Base-by-base conservation (phyloP, 805 yeast species). In the Saturnispora besseyi region DNA sequence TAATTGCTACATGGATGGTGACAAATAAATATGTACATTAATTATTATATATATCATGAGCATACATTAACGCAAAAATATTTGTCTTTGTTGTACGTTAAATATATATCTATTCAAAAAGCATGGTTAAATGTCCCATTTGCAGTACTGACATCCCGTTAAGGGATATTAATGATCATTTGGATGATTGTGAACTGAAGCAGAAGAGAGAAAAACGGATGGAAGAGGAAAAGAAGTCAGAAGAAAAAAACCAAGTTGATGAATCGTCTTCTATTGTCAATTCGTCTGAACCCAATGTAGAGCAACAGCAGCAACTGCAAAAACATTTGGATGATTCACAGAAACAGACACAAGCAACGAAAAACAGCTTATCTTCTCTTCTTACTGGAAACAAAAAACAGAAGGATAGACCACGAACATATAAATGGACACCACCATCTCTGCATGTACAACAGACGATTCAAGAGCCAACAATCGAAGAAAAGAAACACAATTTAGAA, bases 61-160 rank as follows among this genome's bases (percentile, higher is more conserved):
- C 46, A 33, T 33, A 4, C 24, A 4, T 24, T 33, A n/a, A 32
- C 26, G 29, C 29, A 36, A 36, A 36, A 36, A 36, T n/a, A 18
- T 18, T 6, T 18, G 24, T 9, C 12, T 36, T 8, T 5, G 29
- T 26, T 26, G 9, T 8, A 26, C 3, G 29, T 26, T 26, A 26
- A 26, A 26, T 8, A 6, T 6, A 6, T 6, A 26, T 8, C 29
- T 26, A 6, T 26, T 26, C 29, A 26, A 26, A 42, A 12, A 36
- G 41, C 13, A 64, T 68, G 67, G 70, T 67, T 2, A 41, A 53
- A 29, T 68, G 72, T 50, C 72, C 72, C 3, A 61, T 66, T 9
- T 68, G 72, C 38, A 37, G 57, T 3, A 53, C 53, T 18, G 62
- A 64, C 3, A 55, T 67, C 1, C 59, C 58, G 12, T 46, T 68